Base-by-base conservation (phyloP, 169 alveolate species). In the Plasmodium malariae region DNA sequence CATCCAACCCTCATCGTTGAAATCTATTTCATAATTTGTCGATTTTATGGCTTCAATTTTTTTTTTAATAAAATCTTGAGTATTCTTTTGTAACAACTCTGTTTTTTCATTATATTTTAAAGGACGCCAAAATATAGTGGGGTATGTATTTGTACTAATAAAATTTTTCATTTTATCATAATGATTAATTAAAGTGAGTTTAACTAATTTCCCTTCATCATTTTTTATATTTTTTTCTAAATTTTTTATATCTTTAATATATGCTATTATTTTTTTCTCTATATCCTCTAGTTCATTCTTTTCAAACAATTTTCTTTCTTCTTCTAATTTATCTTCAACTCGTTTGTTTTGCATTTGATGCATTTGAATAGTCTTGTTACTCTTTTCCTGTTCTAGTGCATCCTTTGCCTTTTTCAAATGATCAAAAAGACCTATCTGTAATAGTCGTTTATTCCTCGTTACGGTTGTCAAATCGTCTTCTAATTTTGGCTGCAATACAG, bases 111-210 rank as follows among this genome's bases (percentile, higher is more conserved):
- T 89, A 69, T 74, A 91, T 55, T 88, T 88, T n/a, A 88, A 51
- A n/a, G 96, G 96, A 17, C 86, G 72, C 96, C 96, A 93, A 69
- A 91, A 93, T 28, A 93, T 85, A 21, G 95, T 93, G 12, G 96
- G 96, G 48, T 88, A 92, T 2, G 94, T 88, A 60, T 88, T 72
- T 32, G 96, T 93, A 62, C 95, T 94, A 30, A 93, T 93, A 69
- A 91, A 93, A 78, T 92, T 92, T 26, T 87, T 37, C 96, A 93
- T 93, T 68, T 80, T 74, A 36, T 89, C 93, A 63, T 93, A 93
- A 74, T 93, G 96, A 36, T 62, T 83, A 43, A 78, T 85, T 87
- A 93, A 70, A 17, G 28, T 65, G 48, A 87, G 11, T 51, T 88
- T 83, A 94, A 92, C 88, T 34, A 92, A 34, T 43, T 59, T 65